Conservation (phyloP, 805 yeast species). For the Wickerhamomyces strasburgensis region DNA sequence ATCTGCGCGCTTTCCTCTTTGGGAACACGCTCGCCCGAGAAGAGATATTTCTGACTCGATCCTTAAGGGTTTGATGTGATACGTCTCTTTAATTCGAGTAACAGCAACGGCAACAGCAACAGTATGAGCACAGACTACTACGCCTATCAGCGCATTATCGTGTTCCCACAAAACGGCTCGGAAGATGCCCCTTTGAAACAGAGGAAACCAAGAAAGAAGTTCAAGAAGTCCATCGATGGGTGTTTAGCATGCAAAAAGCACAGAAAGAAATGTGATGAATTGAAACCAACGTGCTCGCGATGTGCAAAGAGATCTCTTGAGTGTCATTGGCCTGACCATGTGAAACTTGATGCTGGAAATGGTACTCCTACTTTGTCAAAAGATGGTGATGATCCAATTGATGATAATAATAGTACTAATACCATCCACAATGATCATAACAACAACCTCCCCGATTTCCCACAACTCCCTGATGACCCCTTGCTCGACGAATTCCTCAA, state of each 20-base stretch:
- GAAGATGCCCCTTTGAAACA: constrained; percentile 5
- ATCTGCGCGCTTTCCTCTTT: constrained; percentile 9
- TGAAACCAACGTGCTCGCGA: constrained; percentile 18
- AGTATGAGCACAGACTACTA: constrained; percentile 11
- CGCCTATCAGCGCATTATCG: constrained; percentile 20
- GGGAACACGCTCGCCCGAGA: constrained; percentile 6
- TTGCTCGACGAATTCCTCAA: constrained; percentile 20
- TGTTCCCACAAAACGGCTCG: constrained; percentile 6
- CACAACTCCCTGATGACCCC: constrained; percentile 4
- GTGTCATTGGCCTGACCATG: constrained; percentile 23
- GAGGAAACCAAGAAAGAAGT: constrained; percentile 11
- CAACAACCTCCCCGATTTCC: constrained; percentile 2
- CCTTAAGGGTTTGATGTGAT: no score
- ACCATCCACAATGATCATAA: constrained; percentile 1
- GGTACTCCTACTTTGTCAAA: no score
- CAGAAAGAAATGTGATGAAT: constrained; percentile 25
- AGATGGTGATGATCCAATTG: no score
- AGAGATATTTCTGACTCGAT: no score
- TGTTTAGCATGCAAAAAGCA: constrained; percentile 20
- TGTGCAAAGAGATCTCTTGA: constrained; percentile 12
- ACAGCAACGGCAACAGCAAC: background rate
- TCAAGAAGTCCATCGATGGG: constrained; percentile 20
- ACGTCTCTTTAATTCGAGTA: no score
- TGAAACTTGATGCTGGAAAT: constrained; percentile 1
- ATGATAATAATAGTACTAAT: no score